Conservation (phyloP, 345 rosid species). For the Pistacia integerrima region DNA sequence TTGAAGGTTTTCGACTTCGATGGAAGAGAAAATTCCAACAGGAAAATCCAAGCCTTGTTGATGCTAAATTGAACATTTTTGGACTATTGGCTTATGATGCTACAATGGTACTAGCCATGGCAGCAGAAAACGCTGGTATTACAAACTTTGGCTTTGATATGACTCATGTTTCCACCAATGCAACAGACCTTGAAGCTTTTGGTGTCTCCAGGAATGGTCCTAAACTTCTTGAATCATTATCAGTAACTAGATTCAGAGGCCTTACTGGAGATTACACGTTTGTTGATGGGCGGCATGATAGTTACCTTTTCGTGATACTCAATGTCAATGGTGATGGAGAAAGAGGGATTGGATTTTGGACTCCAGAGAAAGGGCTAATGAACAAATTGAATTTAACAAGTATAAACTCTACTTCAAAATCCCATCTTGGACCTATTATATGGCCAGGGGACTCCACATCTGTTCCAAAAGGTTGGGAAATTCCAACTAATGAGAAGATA, state of each 20-base stretch:
- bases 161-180: conserved; percentile 15
- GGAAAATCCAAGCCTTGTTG: conserved; percentile 14
- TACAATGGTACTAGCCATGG: conserved; percentile 45
- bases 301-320: conserved; percentile 39
- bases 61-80: conserved; percentile 6
- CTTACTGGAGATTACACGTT: conserved; percentile 42
- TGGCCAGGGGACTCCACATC: conserved; percentile 44
- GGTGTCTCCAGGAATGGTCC: conserved; percentile 50
- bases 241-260: conserved; percentile 39
- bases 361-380: conserved; percentile 35
- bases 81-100: conserved; percentile 63
- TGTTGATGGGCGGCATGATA: conserved; percentile 35
- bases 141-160: conserved; percentile 24
- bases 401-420: conserved; percentile 27
- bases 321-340: conserved; percentile 38
- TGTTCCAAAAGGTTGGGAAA: conserved; percentile 50
- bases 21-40: conserved; percentile 35
- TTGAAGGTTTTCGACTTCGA: conserved; percentile 26
- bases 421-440: conserved; percentile 29
- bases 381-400: conserved; percentile 17
- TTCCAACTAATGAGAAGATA: conserved; percentile 48
- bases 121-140: conserved; percentile 45
- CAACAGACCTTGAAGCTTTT: conserved; percentile 39
- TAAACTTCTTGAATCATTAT: conserved; percentile 32
- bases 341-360: conserved; percentile 53